Evolutionary conservation across 345 rosid genomes (phyloP), one percentile per base, ranked within the genome.

Genomic region (Gossypium longicalyx): DNA sequence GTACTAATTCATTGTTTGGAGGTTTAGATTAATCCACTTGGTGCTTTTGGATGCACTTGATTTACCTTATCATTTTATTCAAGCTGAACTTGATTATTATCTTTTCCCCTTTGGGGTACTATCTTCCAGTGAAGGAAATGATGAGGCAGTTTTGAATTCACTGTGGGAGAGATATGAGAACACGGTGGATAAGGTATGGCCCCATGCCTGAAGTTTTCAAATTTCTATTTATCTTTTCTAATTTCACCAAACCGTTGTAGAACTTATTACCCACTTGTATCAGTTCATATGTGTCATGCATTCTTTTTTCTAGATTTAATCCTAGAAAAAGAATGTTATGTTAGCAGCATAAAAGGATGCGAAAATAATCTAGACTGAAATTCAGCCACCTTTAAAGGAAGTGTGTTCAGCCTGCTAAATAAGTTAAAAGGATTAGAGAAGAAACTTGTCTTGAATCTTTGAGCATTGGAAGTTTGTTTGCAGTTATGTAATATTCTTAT

Each of bases 111-210:
- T 10, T 57, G 27, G 25, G 63, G 2, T 59, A 12, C 12, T 59
- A 23, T 12, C 19, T 27, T 27, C 43, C 65, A 61, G 44, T 62
- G 45, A 62, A 62, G 68, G 41, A 17, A 56, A 52, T 52, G 47
- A 69, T 29, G 73, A 69, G 25, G 73, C 70, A 48, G 60, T 85
- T 79, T 78, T 90, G 73, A 84, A 74, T 71, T 72, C 85, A 13
- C 74, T 88, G 45, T 90, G 94, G 94, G 83, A 78, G 83, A 86
- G 85, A 79, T 83, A 79, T 58, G 84, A 88, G 54, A 80, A 68
- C 70, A 80, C 86, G 44, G 67, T 17, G 53, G 88, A 88, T 73
- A 90, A 86, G 94, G 91, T 90, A 86, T 58, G 49, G 19, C 41
- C 88, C 88, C 84, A 85, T 62, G 19, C n/a, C 58, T 61, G 16